Evolutionary conservation across 2,329 filamentous ascomycete genomes (phyloP), one percentile per base, ranked within the genome.

Genomic region (Juglanconis oblonga): DNA sequence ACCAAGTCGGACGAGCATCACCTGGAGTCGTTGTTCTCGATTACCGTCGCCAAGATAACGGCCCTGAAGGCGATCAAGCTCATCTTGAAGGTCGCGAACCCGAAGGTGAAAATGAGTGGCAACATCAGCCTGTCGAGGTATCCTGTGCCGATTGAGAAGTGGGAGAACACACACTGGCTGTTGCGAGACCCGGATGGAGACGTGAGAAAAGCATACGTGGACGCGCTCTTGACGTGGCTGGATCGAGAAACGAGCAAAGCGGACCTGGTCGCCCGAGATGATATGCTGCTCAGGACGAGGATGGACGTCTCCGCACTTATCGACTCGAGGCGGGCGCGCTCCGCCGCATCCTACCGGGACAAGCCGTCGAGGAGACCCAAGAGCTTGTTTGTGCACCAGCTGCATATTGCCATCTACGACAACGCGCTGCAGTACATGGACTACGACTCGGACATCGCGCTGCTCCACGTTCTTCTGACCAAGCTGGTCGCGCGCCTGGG

Each of bases 131-230:
- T 95, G 55, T 85, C 87, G 5, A 84, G 92, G 64, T 91, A 89
- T 71, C 85, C 81, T 45, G 90, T 96, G 1, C 87, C 90, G 0
- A 81, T 96, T 8, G 84, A 90, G 57, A 89, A 93, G 0, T 99
- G 95, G 95, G 93, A 98, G 73, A 92, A 91, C n/a, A 97, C 93
- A 0, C 92, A 97, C 63, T 97, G 92, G 91, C 84, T 98, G 49
- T 77, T 98, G 24, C 87, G 90, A 42, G 94, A 97, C 68, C 81
- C 86, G 1, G 88, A 93, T 67, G 86, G 86, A 36, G 81, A 86
- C 36, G 92, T 98, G 38, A 86, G 93, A 57, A 88, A 88, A 70
- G 91, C 92, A 0, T 99, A 98, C 67, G 85, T 88, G 6, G 91
- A 96, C 72, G 90, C 92, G 4, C 74, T 98, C 14, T 73, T 91